phyloP scores from a whole-genome alignment of 768 basidiomycete genomes.

The Hygrophoropsis aurantiaca region DNA sequence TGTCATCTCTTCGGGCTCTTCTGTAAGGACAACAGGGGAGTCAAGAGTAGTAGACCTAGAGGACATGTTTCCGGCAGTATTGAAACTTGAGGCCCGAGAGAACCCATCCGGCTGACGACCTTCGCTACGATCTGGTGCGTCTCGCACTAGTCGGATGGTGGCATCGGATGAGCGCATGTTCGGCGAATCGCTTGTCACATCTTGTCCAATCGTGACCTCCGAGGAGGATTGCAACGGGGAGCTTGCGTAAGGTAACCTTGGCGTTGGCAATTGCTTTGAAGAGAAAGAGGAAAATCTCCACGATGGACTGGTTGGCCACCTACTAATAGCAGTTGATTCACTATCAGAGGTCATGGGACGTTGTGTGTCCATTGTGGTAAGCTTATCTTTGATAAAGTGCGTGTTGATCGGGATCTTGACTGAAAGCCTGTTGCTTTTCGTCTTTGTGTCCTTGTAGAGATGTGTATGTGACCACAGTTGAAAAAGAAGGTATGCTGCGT shows the following conservation, averaged over 20 bases:
- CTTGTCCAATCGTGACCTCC: slow-evolving; percentile 21
- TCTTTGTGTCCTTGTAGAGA: slow-evolving; percentile 48
- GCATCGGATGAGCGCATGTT: slow-evolving; percentile 12
- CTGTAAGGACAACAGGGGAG: neutral
- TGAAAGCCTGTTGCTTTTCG: slow-evolving; percentile 41
- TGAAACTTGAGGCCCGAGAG: slow-evolving; percentile 1
- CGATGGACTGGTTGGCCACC: slow-evolving; percentile 12
- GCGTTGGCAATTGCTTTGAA: slow-evolving; percentile 10
- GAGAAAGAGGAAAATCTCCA: slow-evolving; percentile 8
- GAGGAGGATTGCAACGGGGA: slow-evolving; percentile 22
- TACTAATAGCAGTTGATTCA: slow-evolving; percentile 7
- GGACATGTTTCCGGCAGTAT: slow-evolving; percentile 10
- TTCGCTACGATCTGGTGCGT: slow-evolving; percentile 1
- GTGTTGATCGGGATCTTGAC: slow-evolving; percentile 30
- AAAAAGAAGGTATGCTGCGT: slow-evolving; percentile 50
- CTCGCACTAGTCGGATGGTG: slow-evolving; percentile 25
- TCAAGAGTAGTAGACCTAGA: slow-evolving; percentile 10
- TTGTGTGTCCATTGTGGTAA: slow-evolving; percentile 25
- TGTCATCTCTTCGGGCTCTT: slow-evolving; percentile 10
- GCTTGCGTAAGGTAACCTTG: slow-evolving; percentile 9
- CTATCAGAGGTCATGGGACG: slow-evolving; percentile 18
- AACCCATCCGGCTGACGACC: slow-evolving; percentile 2
- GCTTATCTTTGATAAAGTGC: slow-evolving; percentile 25
- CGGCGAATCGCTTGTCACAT: neutral
- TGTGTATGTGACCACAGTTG: slow-evolving; percentile 58